Evolutionary conservation across 441 rosid species (phyloP), one percentile per base, ranked within the genome.

Genomic region (Oxalis stricta): DNA sequence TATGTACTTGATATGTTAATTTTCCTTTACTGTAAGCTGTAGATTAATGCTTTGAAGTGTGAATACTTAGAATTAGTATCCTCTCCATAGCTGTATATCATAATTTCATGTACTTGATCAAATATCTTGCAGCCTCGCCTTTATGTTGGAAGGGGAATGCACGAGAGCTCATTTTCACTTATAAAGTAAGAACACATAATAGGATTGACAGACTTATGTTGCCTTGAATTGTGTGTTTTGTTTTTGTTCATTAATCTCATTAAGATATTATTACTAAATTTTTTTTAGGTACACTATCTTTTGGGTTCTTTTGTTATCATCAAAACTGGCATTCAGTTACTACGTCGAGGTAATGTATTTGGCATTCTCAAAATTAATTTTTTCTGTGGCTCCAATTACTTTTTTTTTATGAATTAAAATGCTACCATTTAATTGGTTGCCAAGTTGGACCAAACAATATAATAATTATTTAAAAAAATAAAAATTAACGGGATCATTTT

Each of bases 131-230:
- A 79, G 88, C 86, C 95, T 38, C 73, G 76, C 39, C 73, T 82
- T 36, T 84, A 76, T 56, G 76, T 82, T 55, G 95, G 92, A 52
- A 76, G 95, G 67, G 95, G 85, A 61, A 84, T 84, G 95, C 95
- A 84, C 58, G 95, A 81, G 71, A 75, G 86, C 53, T 57, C 71
- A 1, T 43, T 71, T 53, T 72, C 95, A 44, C 88, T 82, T 62
- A 50, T 84, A 65, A 69, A 72, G 95, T 81, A 78, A 76, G 88
- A 41, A 4, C 39, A 55, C 18, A 48, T n/a, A n/a, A n/a, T n/a
- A n/a, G n/a, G n/a, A n/a, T n/a, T n/a, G n/a, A n/a, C n/a, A n/a
- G n/a, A n/a, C n/a, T n/a, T n/a, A n/a, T n/a, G n/a, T n/a, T n/a
- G n/a, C n/a, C n/a, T n/a, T n/a, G n/a, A n/a, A n/a, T n/a, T n/a